Base-by-base conservation (phyloP, 1,139 yeast species). In the Geotrichum histeridarum region DNA sequence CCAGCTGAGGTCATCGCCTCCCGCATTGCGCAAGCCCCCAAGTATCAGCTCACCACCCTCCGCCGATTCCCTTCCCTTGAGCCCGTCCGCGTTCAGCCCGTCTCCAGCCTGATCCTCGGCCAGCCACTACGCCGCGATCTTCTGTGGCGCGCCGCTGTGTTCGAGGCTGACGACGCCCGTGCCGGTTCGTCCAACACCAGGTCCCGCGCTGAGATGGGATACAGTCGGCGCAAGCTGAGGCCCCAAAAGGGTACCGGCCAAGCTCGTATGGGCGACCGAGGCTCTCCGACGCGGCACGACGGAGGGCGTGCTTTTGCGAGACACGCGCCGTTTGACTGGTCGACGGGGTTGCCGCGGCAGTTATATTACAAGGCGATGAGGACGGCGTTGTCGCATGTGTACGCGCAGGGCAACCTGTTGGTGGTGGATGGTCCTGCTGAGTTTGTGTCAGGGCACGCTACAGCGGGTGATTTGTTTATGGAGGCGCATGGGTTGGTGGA, bases 181-280 rank as follows among this genome's bases (percentile, higher is more conserved):
- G 96, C 88, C 11, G 97, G 97, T 43, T 79, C 97, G 0, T 84
- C 90, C 1, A 84, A 85, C 67, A 94, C 93, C 38, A 83, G 86
- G 45, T 86, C 93, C 56, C 85, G 96, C 70, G 81, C 88, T 46
- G 95, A 89, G 64, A 86, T 86, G 73, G 91, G 93, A 55, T 91
- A 81, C 70, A 86, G 96, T 31, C 81, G 94, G 70, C 79, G 81
- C 66, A 93, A 93, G 70, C 76, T 93, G 62, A 77, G 83, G 54
- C 89, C 90, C 30, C 99, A 93, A 72, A 93, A 93, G 73, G 98
- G 99, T 60, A 75, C 90, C 15, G 99, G 99, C 71, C 78, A 80
- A 59, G 99, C 99, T 55, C 85, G 99, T 77, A 85, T 83, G 57
- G 99, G 99, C 74, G 97, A 90, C 72, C 90, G 89, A 57, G 93